Conservation (phyloP, 208 protist species). For the Acanthamoeba quina region DNA sequence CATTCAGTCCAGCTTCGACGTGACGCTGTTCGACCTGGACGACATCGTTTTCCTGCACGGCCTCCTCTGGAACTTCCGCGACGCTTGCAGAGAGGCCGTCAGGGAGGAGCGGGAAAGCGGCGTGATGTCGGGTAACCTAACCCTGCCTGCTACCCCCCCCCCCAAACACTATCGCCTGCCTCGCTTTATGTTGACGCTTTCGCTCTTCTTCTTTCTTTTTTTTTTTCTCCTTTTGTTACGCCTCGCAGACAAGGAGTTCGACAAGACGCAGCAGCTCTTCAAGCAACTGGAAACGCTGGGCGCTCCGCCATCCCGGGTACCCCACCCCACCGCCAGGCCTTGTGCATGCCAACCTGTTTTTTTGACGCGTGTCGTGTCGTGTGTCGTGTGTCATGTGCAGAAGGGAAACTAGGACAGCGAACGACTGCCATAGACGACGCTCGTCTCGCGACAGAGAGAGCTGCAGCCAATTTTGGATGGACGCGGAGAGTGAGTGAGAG, state of each 20-base stretch:
- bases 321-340: too few species aligned
- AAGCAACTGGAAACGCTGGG: neutral
- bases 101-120: neutral
- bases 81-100: neutral
- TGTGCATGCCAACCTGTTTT: too few species aligned
- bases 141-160: too few species aligned
- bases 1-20: neutral
- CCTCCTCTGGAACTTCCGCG: neutral
- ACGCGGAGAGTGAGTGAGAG: too few species aligned
- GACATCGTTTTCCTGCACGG: constrained; percentile 43
- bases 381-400: too few species aligned
- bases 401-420: too few species aligned
- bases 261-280: neutral
- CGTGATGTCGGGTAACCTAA: neutral
- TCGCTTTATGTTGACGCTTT: too few species aligned
- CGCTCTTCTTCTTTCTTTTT: neutral
- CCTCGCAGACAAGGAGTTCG: constrained; percentile 4
- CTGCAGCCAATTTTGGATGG: too few species aligned
- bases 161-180: neutral
- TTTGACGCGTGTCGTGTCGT: too few species aligned
- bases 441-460: too few species aligned
- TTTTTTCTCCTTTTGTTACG: neutral
- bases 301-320: neutral
- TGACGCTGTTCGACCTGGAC: constrained; percentile 55
- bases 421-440: too few species aligned